Evolutionary conservation across 768 basidiomycete species (phyloP).

Genomic region (Pulveroboletus sp.): DNA sequence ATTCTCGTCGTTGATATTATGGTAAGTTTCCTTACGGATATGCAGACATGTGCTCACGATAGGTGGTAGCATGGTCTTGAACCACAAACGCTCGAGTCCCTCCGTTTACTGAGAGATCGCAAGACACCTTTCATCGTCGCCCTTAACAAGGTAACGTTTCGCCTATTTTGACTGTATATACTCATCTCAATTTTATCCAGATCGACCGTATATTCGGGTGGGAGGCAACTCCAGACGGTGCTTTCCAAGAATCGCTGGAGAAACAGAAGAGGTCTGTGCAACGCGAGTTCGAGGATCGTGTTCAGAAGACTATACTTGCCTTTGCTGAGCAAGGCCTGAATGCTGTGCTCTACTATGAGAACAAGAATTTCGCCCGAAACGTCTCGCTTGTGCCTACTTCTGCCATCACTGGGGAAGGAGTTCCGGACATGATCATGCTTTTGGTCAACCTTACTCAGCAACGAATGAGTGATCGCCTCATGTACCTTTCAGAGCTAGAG

Average conservation of each 20-base stretch:
- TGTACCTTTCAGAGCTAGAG: constrained; percentile 97
- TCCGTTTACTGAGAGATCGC: constrained; percentile 83
- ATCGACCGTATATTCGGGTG: constrained; percentile 98
- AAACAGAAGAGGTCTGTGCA: constrained; percentile 76
- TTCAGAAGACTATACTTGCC: constrained; percentile 79
- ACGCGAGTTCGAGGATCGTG: constrained; percentile 89
- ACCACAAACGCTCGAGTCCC: constrained; percentile 95
- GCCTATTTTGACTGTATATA: background rate
- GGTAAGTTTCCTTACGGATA: constrained; percentile 39
- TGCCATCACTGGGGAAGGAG: constrained; percentile 95
- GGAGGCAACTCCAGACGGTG: constrained; percentile 86
- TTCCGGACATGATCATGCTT: constrained; percentile 99
- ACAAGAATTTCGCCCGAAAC: constrained; percentile 90
- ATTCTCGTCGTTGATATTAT: constrained; percentile 99
- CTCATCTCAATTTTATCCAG: constrained; percentile 37
- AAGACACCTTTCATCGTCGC: constrained; percentile 99
- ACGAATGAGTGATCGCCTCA: constrained; percentile 94
- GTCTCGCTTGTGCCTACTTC: constrained; percentile 98
- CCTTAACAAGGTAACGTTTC: constrained; percentile 73
- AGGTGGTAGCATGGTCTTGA: constrained; percentile 82
- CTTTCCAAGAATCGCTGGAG: constrained; percentile 86
- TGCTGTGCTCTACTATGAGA: constrained; percentile 93
- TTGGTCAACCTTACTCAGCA: constrained; percentile 96
- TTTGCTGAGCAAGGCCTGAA: constrained; percentile 99
- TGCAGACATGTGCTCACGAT: background rate